These are phyloP conservation scores for Acer campestre DNA, from an alignment of 345 rosid species.

Conservation along the genomic window DNA sequence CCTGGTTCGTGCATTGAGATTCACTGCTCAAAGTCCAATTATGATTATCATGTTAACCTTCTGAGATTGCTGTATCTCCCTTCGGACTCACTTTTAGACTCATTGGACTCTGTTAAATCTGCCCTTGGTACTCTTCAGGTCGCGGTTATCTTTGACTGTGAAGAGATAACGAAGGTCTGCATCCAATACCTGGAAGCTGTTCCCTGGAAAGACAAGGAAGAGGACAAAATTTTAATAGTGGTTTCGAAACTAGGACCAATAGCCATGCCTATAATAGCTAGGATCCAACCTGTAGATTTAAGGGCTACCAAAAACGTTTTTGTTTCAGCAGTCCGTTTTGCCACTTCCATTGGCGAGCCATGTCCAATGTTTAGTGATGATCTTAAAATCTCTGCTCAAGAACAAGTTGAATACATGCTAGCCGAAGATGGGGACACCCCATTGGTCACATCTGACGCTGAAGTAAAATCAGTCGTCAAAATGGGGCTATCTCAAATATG, in stretches of 20 bases:
- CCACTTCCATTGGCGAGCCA: conserved; percentile 57
- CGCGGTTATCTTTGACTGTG: conserved; percentile 42
- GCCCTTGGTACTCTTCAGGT: conserved; percentile 49
- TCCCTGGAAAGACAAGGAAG: conserved; percentile 60
- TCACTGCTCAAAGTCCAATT: conserved; percentile 39
- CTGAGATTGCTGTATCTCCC: conserved; percentile 45
- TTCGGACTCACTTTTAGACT: conserved; percentile 34
- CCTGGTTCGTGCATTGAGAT: conserved; percentile 31
- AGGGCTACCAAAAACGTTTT: conserved; percentile 63
- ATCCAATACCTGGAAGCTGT: conserved; percentile 56
- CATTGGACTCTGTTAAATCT: conserved; percentile 44
- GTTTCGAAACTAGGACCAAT: conserved; percentile 42
- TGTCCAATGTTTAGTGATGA: conserved; percentile 63
- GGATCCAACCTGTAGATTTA: conserved; percentile 53
- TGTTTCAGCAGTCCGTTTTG: conserved; percentile 74
- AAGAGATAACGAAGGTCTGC: conserved; percentile 47
- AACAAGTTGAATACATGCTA: conserved; percentile 90
- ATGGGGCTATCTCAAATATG: conserved; percentile 54
- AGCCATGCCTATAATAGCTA: conserved; percentile 59
- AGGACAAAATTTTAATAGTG: conserved; percentile 47
- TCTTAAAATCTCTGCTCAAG: conserved; percentile 83
- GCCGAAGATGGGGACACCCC: conserved; percentile 64
- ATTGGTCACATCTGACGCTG: conserved; percentile 59
- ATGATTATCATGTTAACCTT: conserved; percentile 46
- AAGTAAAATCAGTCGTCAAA: conserved; percentile 63